phyloP scores from a whole-genome alignment of 2,329 filamentous ascomycete species.

The Berkeleyomyces basicola region DNA sequence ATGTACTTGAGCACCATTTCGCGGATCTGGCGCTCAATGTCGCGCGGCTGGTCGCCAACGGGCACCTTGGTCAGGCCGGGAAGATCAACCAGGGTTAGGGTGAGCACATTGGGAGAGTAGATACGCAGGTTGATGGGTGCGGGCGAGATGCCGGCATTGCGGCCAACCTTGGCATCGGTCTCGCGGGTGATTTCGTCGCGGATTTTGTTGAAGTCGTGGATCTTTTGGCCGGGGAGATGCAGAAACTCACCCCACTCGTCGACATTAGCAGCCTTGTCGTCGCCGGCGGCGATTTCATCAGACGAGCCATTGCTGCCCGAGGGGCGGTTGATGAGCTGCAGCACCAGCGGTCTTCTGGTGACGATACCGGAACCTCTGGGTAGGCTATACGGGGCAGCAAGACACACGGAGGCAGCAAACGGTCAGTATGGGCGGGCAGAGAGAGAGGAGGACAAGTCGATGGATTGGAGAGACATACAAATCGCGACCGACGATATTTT shows the following conservation, averaged over 20 bases:
- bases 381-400: slow-evolving; percentile 39
- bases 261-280: slow-evolving; percentile 73
- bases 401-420: slow-evolving; percentile 17
- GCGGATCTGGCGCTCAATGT: slow-evolving; percentile 90
- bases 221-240: slow-evolving; percentile 94
- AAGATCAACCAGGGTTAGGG: slow-evolving; percentile 88
- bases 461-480: slow-evolving; percentile 50
- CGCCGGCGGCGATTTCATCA: slow-evolving; percentile 45
- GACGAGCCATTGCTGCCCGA: slow-evolving; percentile 58
- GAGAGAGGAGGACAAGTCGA: slow-evolving; percentile 8
- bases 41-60: slow-evolving; percentile 86
- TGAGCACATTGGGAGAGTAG: slow-evolving; percentile 96
- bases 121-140: slow-evolving; percentile 95
- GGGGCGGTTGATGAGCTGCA: slow-evolving; percentile 91
- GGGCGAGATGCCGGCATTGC: slow-evolving; percentile 90
- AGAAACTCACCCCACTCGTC: slow-evolving; percentile 99
- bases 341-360: slow-evolving; percentile 83
- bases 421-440: slow-evolving; percentile 12
- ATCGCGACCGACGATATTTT: slow-evolving; percentile 97
- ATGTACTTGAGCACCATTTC: slow-evolving; percentile 99
- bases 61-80: slow-evolving; percentile 94
- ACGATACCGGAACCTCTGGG: slow-evolving; percentile 96
- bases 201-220: slow-evolving; percentile 96
- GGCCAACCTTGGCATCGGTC: slow-evolving; percentile 90
- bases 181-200: slow-evolving; percentile 93